Evolutionary conservation across 306 rosid genomes (phyloP), one percentile per base, ranked within the genome.

Genomic region (Lathyrus sativus): DNA sequence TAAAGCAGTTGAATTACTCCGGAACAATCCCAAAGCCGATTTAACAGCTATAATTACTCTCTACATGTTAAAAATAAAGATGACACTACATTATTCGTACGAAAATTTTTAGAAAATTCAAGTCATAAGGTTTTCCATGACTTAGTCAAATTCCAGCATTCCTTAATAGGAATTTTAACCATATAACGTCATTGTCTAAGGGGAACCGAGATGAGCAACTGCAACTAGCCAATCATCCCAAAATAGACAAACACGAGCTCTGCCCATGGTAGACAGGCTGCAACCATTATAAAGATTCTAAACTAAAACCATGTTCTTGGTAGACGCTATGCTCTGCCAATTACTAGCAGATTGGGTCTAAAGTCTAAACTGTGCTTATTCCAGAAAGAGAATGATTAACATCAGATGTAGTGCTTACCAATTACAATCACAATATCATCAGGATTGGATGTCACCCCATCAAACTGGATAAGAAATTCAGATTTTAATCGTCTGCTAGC

Each of bases 401-500:
- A 22, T 19, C 37, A 79, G 39, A 73, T 39, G 2, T 51, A 56
- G 74, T 58, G 46, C 95, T 86, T 76, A 93, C 98, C 98, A 54
- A 93, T 86, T 28, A 90, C 97, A 82, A 93, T 93, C 38, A 93
- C 91, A 50, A 88, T 85, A 73, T 93, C 98, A 82, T 84, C 71
- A 72, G 89, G 76, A 86, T 84, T 93, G 70, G 97, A 93, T 37
- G 91, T 82, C 83, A 93, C 97, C 63, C 98, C 98, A 82, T 93
- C 98, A 81, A 93, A 93, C 81, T 93, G 98, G 66, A 93, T 87
- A 42, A 93, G 87, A 71, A 93, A 93, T 87, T 93, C 98, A 43
- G 97, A 93, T 80, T 93, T 93, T 73, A 93, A 81, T 73, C 96
- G 83, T 83, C 98, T 87, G 80, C 98, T 93, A 51, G 98, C 96